phyloP scores from a whole-genome alignment of 2,329 filamentous ascomycete species.

The Nigrograna mackinnonii region DNA sequence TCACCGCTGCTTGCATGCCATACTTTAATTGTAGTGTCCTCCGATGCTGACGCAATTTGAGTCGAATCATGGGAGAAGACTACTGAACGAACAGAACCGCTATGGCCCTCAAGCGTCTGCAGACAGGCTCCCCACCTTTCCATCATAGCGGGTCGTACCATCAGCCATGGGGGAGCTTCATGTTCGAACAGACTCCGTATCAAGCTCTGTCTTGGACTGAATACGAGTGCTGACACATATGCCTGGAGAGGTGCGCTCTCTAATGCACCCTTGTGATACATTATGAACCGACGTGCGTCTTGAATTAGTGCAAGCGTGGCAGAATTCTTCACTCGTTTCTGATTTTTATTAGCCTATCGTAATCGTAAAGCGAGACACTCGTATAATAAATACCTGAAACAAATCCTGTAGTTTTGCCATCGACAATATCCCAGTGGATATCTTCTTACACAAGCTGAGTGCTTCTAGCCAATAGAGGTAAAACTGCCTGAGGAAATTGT shows the following conservation, averaged over 20 bases:
- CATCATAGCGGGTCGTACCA: slow-evolving; percentile 8
- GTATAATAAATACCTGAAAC: not conserved
- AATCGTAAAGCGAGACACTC: too few species aligned
- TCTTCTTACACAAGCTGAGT: not conserved
- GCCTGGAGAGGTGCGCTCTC: slow-evolving; percentile 19
- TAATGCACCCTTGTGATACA: slow-evolving; percentile 13
- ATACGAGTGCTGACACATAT: slow-evolving; percentile 20
- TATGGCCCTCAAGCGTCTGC: slow-evolving; percentile 1
- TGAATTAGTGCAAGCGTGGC: slow-evolving; percentile 5
- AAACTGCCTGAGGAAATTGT: not conserved
- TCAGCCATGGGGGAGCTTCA: slow-evolving; percentile 9
- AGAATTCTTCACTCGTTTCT: not conserved
- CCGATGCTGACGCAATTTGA: slow-evolving; percentile 6
- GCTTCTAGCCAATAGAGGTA: not conserved
- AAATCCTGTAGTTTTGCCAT: not conserved
- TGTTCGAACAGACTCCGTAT: slow-evolving; percentile 5
- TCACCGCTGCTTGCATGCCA: slow-evolving; percentile 1
- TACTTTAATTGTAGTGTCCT: not conserved
- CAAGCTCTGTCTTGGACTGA: slow-evolving; percentile 11
- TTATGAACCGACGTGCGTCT: slow-evolving; percentile 17
- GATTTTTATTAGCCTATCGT: not conserved
- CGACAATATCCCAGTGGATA: not conserved
- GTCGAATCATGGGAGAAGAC: slow-evolving; percentile 1
- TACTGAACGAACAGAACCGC: not conserved
- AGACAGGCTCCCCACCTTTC: slow-evolving; percentile 9